Evolutionary conservation across 1,284 basidiomycete genomes (phyloP).

Genomic region (Boletus subluridellus): DNA sequence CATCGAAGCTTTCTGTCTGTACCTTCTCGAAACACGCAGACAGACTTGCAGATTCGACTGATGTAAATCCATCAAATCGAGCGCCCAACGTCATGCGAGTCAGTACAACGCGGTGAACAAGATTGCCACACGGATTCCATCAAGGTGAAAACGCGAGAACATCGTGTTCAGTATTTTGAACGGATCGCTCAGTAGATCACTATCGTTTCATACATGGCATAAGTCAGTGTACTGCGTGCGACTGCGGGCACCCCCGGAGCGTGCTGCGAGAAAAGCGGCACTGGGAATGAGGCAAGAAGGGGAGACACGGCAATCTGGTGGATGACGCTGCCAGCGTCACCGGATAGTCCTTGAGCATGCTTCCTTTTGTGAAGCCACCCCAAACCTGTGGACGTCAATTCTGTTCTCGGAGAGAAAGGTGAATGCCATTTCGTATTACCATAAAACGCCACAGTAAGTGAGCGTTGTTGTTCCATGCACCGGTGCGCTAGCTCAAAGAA

Average conservation of each 20-base stretch:
- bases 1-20: neutral
- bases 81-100: neutral
- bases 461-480: neutral
- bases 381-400: neutral
- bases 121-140: neutral
- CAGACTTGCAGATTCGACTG: no score
- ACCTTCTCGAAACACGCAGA: neutral
- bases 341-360: neutral
- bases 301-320: neutral
- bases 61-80: no score
- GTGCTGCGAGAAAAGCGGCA: neutral
- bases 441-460: neutral
- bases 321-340: neutral
- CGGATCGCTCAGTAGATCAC: no score
- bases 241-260: neutral
- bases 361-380: neutral
- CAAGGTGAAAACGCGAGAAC: neutral
- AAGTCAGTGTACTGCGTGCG: neutral
- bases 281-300: neutral
- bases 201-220: neutral
- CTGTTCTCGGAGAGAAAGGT: neutral
- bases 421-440: conserved; percentile 5
- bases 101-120: neutral
- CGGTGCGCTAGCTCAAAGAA: conserved; percentile 9
- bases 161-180: no score